A percentile compares a stretch with the other conserved stretches of the same genome.
phyloP scores from a whole-genome alignment of 1,284 basidiomycete genomes.

The Sparassis latifolia region DNA sequence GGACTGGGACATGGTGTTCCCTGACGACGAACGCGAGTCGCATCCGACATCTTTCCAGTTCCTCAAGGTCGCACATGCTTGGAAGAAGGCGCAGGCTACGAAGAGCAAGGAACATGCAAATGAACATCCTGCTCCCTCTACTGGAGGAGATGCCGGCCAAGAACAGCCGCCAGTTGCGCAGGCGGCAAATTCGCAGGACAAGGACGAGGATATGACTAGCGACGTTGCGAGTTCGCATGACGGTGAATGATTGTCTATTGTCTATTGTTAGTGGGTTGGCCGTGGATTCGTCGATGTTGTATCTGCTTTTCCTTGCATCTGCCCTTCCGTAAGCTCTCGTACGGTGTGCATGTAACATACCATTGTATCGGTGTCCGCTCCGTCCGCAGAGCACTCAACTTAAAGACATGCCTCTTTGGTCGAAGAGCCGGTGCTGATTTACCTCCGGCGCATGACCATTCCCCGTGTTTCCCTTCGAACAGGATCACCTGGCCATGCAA shows the following conservation, averaged over 20 bases:
- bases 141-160: not conserved
- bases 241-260: not conserved
- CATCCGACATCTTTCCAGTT: constrained; percentile 93
- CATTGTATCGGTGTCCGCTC: not conserved
- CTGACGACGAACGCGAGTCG: constrained; percentile 89
- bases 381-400: not conserved
- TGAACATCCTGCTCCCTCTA: not conserved
- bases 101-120: not conserved
- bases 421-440: too few relatives aligned
- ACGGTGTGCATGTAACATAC: not conserved
- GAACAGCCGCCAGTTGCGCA: not conserved
- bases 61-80: constrained; percentile 88
- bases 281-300: not conserved
- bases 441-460: too few relatives aligned
- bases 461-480: too few relatives aligned
- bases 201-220: not conserved
- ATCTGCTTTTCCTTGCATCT: not conserved
- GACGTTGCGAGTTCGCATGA: not conserved
- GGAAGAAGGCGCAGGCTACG: constrained; percentile 42
- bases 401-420: not conserved
- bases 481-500: too few relatives aligned
- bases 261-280: not conserved
- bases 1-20: constrained; percentile 94
- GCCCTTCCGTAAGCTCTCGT: not conserved
- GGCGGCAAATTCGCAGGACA: not conserved